Evolutionary conservation across 2,329 filamentous ascomycete species (phyloP).

Genomic region (Thielaviopsis musarum): DNA sequence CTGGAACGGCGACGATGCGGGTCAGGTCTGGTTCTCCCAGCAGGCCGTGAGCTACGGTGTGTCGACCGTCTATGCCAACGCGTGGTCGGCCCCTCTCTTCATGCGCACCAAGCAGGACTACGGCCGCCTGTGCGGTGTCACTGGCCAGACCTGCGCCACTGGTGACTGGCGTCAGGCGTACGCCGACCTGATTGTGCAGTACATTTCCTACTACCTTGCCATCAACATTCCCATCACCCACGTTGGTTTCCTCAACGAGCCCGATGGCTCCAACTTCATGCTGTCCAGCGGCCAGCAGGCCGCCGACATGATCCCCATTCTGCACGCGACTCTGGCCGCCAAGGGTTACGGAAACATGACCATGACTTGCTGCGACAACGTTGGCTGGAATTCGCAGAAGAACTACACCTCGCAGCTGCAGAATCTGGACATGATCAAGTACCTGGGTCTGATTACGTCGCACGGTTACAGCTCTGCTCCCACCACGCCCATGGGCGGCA

Average conservation of each 20-base stretch:
- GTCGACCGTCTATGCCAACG: slow-evolving; percentile 25
- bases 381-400: slow-evolving; percentile 22
- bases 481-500: slow-evolving; percentile 24
- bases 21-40: slow-evolving; percentile 35
- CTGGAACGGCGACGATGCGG: slow-evolving; percentile 29
- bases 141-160: background rate
- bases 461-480: slow-evolving; percentile 27
- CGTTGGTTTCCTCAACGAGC: slow-evolving; percentile 30
- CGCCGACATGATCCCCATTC: slow-evolving; percentile 32
- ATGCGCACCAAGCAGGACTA: slow-evolving; percentile 19
- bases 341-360: slow-evolving; percentile 12
- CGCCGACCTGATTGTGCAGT: slow-evolving; percentile 30
- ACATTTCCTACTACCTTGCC: slow-evolving; percentile 28
- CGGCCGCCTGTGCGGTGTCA: background rate
- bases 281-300: slow-evolving; percentile 28
- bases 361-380: slow-evolving; percentile 24
- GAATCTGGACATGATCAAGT: slow-evolving; percentile 19
- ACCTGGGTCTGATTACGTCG: slow-evolving; percentile 22
- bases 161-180: slow-evolving; percentile 30
- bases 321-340: slow-evolving; percentile 21
- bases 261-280: slow-evolving; percentile 23
- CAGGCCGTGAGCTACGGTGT: slow-evolving; percentile 26
- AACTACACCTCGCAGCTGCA: background rate
- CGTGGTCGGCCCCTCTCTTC: slow-evolving; percentile 30
- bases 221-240: slow-evolving; percentile 11